Evolutionary conservation across 176 grass and related monocot species (phyloP).

Genomic region (Oryza officinalis): DNA sequence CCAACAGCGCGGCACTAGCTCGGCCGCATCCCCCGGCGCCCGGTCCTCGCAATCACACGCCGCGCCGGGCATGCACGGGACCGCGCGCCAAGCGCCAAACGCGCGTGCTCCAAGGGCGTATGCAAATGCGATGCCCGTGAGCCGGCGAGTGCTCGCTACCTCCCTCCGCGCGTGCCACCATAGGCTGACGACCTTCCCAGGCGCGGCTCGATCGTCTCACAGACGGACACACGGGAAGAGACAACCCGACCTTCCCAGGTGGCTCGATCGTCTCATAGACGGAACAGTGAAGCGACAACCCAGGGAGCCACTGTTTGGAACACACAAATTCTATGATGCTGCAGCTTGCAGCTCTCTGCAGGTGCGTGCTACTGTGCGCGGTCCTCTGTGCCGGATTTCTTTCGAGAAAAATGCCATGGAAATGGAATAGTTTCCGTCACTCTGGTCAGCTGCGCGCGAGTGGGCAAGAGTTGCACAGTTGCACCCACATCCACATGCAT

Average conservation of each 20-base stretch:
- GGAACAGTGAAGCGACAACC: too few species aligned
- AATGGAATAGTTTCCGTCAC: background rate
- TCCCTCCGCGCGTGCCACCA: background rate
- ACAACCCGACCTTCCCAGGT: background rate
- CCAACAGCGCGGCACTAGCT: conserved; percentile 11
- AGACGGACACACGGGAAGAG: too few species aligned
- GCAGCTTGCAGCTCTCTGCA: background rate
- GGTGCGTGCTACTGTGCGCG: background rate
- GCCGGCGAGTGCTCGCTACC: background rate
- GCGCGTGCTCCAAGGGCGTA: background rate
- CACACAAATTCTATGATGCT: background rate
- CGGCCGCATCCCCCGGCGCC: background rate
- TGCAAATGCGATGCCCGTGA: background rate
- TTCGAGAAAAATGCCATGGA: background rate
- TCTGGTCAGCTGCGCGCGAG: background rate
- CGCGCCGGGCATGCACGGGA: background rate
- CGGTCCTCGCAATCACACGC: background rate
- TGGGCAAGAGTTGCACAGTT: background rate
- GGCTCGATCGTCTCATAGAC: too few species aligned
- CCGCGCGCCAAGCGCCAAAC: conserved; percentile 31
- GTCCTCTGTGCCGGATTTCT: background rate
- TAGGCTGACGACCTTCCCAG: too few species aligned
- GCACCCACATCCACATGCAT: conserved; percentile 16
- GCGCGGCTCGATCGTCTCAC: too few species aligned
- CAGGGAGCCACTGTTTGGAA: background rate